phyloP scores from a whole-genome alignment of 192 early-diverging fungal genomes.

The Entophlyctis luteolus region DNA sequence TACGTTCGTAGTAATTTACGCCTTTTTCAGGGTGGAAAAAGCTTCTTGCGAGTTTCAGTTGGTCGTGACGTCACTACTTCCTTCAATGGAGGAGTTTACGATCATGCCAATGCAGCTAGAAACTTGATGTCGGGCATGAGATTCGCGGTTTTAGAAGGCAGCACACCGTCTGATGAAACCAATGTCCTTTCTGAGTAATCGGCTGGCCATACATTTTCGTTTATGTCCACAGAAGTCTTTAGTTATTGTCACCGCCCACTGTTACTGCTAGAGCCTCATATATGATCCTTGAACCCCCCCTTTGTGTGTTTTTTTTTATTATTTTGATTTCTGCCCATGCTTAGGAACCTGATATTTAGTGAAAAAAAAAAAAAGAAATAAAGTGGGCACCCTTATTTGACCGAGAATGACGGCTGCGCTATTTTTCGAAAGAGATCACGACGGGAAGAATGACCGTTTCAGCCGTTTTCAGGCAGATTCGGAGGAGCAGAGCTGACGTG shows the following conservation, averaged over 20 bases:
- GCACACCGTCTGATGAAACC: conserved; percentile 7
- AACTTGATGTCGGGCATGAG: conserved; percentile 64
- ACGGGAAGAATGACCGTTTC: too few relatives aligned
- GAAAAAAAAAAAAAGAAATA: conserved; percentile 48
- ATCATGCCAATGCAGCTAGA: conserved; percentile 84
- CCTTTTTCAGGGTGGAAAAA: conserved; percentile 83
- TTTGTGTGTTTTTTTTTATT: background rate
- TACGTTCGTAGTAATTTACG: too few relatives aligned
- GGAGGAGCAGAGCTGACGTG: too few relatives aligned
- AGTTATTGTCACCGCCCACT: too few relatives aligned
- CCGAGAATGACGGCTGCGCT: too few relatives aligned
- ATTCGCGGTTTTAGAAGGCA: conserved; percentile 30
- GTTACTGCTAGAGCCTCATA: conserved; percentile 21
- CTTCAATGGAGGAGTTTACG: conserved; percentile 85
- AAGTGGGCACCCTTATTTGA: conserved; percentile 58
- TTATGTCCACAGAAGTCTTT: too few relatives aligned
- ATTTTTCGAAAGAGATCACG: too few relatives aligned
- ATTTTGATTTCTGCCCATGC: too few relatives aligned
- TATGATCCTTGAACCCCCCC: background rate
- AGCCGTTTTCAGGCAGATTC: too few relatives aligned
- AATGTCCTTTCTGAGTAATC: too few relatives aligned
- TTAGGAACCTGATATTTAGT: too few relatives aligned
- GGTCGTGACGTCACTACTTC: conserved; percentile 82
- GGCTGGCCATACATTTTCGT: too few relatives aligned
- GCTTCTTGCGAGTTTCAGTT: conserved; percentile 63